Conservation (phyloP, 352 stramenopile species). For the Globisporangium orthogonon region DNA sequence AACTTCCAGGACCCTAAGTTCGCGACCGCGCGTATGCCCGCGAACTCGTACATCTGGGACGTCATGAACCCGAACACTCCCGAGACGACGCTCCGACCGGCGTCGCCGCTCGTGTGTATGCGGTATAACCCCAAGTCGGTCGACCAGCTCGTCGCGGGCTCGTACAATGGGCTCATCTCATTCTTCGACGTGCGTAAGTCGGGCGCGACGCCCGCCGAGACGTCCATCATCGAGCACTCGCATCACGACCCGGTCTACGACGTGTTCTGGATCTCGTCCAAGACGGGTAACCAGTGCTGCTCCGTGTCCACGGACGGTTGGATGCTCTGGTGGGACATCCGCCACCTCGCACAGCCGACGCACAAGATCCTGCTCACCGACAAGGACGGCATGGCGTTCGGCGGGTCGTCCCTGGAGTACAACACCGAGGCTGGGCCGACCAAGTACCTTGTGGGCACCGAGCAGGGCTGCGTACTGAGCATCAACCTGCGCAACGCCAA, state of each 20-base stretch:
- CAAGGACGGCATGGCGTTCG: slow-evolving; percentile 86
- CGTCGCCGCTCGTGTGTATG: slow-evolving; percentile 87
- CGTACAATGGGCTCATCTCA: slow-evolving; percentile 95
- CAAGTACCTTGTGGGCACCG: slow-evolving; percentile 97
- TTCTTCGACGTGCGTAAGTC: slow-evolving; percentile 96
- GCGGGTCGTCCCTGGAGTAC: slow-evolving; percentile 94
- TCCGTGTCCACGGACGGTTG: slow-evolving; percentile 95
- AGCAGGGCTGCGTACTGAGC: slow-evolving; percentile 94
- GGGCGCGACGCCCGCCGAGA: slow-evolving; percentile 82
- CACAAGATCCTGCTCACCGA: slow-evolving; percentile 71
- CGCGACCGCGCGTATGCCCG: slow-evolving; percentile 62
- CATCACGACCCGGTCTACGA: slow-evolving; percentile 97
- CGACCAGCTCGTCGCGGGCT: slow-evolving; percentile 93
- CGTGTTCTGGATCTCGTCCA: slow-evolving; percentile 95
- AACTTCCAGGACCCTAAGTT: slow-evolving; percentile 96
- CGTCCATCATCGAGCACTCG: slow-evolving; percentile 94
- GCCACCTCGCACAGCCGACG: slow-evolving; percentile 78
- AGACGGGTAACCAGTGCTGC: slow-evolving; percentile 95
- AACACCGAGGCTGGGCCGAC: slow-evolving; percentile 94
- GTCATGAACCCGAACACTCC: slow-evolving; percentile 96
- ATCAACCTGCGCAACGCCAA: slow-evolving; percentile 96
- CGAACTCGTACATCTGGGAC: slow-evolving; percentile 95
- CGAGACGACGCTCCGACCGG: slow-evolving; percentile 89
- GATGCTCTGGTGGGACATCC: slow-evolving; percentile 90
- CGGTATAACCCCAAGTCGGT: slow-evolving; percentile 96